Evolutionary conservation across 495 filamentous ascomycete species (phyloP), one percentile per base, ranked within the genome.

Genomic region (Parachaetomium inaequale): DNA sequence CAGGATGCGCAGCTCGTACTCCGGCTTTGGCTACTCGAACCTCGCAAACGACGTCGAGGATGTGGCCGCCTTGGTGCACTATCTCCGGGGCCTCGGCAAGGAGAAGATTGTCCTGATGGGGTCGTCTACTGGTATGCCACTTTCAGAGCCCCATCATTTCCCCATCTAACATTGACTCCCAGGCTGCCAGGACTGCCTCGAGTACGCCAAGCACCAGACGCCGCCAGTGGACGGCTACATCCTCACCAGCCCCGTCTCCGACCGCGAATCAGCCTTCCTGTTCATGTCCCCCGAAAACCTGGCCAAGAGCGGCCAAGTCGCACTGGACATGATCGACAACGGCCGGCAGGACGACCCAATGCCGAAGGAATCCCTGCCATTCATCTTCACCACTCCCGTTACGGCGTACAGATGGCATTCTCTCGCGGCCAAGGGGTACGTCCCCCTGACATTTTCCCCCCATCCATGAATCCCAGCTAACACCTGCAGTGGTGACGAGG

Each of bases 211-310:
- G 52, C 49, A 58, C 42, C 29, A 67, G 4, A 76, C 76, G 4
- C 80, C 83, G 0, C 64, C 63, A 0, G 76, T 95, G 17, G 84
- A 93, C 53, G 92, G 88, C 40, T 88, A 84, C 31, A 88, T 96
- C 46, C 75, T 95, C 45, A 89, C 92, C 68, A 91, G 87, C 0
- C 82, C 86, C n/a, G 83, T 87, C 15, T 88, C 83, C 26, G 91
- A 95, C 68, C 83, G 91, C 46, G 88, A 93, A 67, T 81, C 77
- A 0, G 61, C 90, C 15, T 58, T 63, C 15, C 70, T 66, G 42
- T 62, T 66, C 4, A 68, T 82, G 51, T 68, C 72, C 0, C 71
- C 68, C n/a, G 80, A 74, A 0, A 67, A 71, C 7, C 82, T 85
- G 63, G 70, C 83, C 8, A 72, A 79, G 47, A 75, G 80, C 32